Percentiles rank a stretch among this genome's conserved stretches.
phyloP scores from a whole-genome alignment of 2,329 filamentous ascomycete species.

The Didymella segeticola region DNA sequence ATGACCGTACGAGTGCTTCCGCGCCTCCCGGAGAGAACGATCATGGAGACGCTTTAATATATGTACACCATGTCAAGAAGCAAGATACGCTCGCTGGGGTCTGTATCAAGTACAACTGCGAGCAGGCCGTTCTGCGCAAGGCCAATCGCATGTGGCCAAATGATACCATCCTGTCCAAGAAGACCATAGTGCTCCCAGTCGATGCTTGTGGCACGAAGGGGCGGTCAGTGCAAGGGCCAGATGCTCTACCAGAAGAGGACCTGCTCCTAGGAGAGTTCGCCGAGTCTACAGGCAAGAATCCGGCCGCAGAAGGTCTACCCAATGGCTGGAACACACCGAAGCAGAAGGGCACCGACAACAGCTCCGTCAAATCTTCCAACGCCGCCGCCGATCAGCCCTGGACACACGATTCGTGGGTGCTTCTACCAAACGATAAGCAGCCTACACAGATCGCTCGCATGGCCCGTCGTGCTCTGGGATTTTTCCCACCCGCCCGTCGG shows the following conservation, averaged over 20 bases:
- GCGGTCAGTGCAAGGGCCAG: constrained; percentile 56
- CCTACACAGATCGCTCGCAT: constrained; percentile 88
- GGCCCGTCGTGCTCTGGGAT: constrained; percentile 80
- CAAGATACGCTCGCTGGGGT: constrained; percentile 91
- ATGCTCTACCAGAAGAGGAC: constrained; percentile 48
- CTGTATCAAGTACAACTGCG: constrained; percentile 87
- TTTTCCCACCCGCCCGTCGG: constrained; percentile 89
- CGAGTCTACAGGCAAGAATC: constrained; percentile 24
- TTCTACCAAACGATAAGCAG: constrained; percentile 72
- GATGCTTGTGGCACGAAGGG: constrained; percentile 88
- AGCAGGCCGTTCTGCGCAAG: constrained; percentile 80
- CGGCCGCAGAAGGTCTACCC: constrained; percentile 35
- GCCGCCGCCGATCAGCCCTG: constrained; percentile 71
- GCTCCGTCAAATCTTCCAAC: constrained; percentile 44
- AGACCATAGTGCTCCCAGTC: constrained; percentile 82
- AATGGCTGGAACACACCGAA: constrained; percentile 49
- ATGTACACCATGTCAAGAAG: constrained; percentile 83
- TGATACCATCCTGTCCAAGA: constrained; percentile 85
- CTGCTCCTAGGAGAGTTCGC: constrained; percentile 42
- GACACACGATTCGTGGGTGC: constrained; percentile 89
- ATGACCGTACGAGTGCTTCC: constrained; percentile 61
- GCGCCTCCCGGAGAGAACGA: constrained; percentile 64
- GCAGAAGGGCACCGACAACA: constrained; percentile 42
- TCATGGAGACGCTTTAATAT: constrained; percentile 79
- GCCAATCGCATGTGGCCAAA: constrained; percentile 95